Percentiles rank a stretch among this genome's conserved stretches.
Evolutionary conservation across 2,329 filamentous ascomycete genomes (phyloP).

Genomic region (Colletotrichum gloeosporioides): DNA sequence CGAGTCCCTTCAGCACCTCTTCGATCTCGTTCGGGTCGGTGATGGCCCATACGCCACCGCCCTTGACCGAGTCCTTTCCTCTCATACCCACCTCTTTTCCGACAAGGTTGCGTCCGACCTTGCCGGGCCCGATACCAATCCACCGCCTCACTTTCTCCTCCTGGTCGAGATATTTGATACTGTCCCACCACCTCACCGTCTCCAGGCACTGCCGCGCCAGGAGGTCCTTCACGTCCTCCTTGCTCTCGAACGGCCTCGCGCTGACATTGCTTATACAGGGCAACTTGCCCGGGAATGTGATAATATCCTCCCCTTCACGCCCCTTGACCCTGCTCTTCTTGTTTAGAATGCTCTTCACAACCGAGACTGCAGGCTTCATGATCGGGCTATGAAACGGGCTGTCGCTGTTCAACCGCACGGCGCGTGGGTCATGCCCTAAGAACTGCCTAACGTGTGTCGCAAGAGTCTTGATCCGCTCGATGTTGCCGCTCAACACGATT

Average conservation of each 20-base stretch:
- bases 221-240: conserved; percentile 77
- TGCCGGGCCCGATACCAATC: conserved; percentile 92
- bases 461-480: conserved; percentile 81
- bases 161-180: conserved; percentile 87
- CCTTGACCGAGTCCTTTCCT: conserved; percentile 78
- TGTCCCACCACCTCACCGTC: conserved; percentile 94
- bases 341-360: conserved; percentile 74
- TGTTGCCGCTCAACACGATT: conserved; percentile 89
- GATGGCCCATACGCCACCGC: conserved; percentile 92
- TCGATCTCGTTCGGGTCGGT: conserved; percentile 80
- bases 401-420: conserved; percentile 85
- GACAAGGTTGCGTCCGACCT: conserved; percentile 91
- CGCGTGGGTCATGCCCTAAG: conserved; percentile 87
- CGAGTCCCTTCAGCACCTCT: conserved; percentile 67
- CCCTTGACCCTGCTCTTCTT: conserved; percentile 60
- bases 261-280: conserved; percentile 89
- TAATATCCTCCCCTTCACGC: conserved; percentile 63
- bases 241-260: conserved; percentile 76
- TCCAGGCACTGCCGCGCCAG: conserved; percentile 85
- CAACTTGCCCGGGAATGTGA: conserved; percentile 77
- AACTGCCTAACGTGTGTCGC: conserved; percentile 88
- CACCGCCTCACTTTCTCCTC: conserved; percentile 82
- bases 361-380: conserved; percentile 82
- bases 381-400: conserved; percentile 91
- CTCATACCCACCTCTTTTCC: conserved; percentile 94